A percentile compares a stretch with the other conserved stretches of the same genome.
Conservation (phyloP, 192 early-diverging fungal species). For the Diversispora eburnea region DNA sequence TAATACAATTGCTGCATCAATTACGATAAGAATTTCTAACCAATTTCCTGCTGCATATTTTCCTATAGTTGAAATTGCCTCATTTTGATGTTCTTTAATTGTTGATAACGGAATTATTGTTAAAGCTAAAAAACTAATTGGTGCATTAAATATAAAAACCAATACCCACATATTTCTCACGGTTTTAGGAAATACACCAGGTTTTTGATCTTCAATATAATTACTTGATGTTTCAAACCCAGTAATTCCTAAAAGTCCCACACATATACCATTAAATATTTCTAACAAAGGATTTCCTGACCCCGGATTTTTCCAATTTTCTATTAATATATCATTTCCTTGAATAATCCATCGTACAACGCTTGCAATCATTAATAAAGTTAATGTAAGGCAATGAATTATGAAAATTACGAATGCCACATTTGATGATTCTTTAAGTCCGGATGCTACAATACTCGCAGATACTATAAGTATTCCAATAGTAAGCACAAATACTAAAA, state of each 20-base stretch:
- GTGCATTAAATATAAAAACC: slow-evolving; percentile 43
- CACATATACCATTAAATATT: slow-evolving; percentile 53
- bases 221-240: slow-evolving; percentile 53
- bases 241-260: slow-evolving; percentile 53
- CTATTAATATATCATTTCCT: slow-evolving; percentile 39
- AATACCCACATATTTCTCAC: slow-evolving; percentile 55
- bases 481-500: slow-evolving; percentile 41
- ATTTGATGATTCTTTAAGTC: slow-evolving; percentile 50
- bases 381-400: slow-evolving; percentile 45
- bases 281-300: slow-evolving; percentile 33
- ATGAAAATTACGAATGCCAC: slow-evolving; percentile 46
- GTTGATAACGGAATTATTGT: slow-evolving; percentile 46
- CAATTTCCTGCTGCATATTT: slow-evolving; percentile 36
- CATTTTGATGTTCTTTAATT: slow-evolving; percentile 38
- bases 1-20: slow-evolving; percentile 58
- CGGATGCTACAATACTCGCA: slow-evolving; percentile 44
- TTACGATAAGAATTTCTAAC: slow-evolving; percentile 43
- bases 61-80: slow-evolving; percentile 45
- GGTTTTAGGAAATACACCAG: slow-evolving; percentile 52
- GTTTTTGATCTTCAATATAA: slow-evolving; percentile 56
- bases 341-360: slow-evolving; percentile 39
- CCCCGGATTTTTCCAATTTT: slow-evolving; percentile 46
- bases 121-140: slow-evolving; percentile 44
- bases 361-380: slow-evolving; percentile 40
- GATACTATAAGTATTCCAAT: slow-evolving; percentile 46